Evolutionary conservation across 2,329 filamentous ascomycete genomes (phyloP).

Genomic region (Orbilia quercus): DNA sequence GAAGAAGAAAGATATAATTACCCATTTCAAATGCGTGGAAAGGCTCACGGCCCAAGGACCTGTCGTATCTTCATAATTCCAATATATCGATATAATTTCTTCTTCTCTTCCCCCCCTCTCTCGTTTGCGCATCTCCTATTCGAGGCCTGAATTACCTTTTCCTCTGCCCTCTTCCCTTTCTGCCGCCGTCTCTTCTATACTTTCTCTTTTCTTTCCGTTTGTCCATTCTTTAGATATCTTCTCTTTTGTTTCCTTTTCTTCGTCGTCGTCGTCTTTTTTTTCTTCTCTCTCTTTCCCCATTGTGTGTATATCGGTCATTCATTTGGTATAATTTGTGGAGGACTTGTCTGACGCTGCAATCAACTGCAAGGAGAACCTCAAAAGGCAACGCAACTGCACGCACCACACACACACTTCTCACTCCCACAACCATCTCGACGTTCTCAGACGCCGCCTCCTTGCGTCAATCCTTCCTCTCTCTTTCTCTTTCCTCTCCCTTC

Average conservation of each 20-base stretch:
- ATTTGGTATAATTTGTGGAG: constrained; percentile 38
- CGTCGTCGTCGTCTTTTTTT: constrained; percentile 17
- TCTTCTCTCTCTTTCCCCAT: constrained; percentile 27
- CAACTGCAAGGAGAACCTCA: constrained; percentile 42
- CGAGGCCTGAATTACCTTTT: constrained; percentile 7
- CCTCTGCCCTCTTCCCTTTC: constrained; percentile 26
- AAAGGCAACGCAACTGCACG: constrained; percentile 34
- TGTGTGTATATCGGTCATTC: constrained; percentile 49
- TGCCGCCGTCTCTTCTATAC: constrained; percentile 35
- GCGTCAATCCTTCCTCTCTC: constrained; percentile 53
- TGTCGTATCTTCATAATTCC: constrained; percentile 41
- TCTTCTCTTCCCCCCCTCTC: constrained; percentile 32
- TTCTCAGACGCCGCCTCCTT: constrained; percentile 51
- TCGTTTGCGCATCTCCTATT: constrained; percentile 27
- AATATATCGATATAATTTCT: constrained; percentile 55
- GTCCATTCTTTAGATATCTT: constrained; percentile 35
- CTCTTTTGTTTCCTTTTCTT: constrained; percentile 10
- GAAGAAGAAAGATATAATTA: too few species aligned
- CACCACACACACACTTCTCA: constrained; percentile 17
- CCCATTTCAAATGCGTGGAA: constrained; percentile 39
- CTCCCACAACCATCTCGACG: constrained; percentile 24
- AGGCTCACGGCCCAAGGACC: constrained; percentile 32
- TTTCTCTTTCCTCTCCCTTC: constrained; percentile 46
- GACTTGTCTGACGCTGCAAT: constrained; percentile 34
- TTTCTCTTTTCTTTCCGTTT: constrained; percentile 21